phyloP scores from a whole-genome alignment of 1,139 yeast species.

The Citeromyces hawaiiensis region DNA sequence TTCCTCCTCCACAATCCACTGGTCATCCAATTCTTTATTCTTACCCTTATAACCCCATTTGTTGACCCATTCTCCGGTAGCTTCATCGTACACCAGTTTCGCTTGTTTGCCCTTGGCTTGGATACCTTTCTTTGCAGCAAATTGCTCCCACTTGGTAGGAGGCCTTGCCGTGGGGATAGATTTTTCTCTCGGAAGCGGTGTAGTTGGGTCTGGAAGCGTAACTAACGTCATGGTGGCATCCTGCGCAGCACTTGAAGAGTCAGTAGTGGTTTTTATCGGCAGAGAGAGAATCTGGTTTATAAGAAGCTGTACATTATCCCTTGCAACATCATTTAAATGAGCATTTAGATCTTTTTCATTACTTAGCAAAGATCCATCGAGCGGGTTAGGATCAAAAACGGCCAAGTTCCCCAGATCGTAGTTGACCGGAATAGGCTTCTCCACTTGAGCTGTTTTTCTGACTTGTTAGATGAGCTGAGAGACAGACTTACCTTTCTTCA shows the following conservation, averaged over 20 bases:
- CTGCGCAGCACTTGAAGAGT: slow-evolving; percentile 49
- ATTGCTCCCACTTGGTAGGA: slow-evolving; percentile 91
- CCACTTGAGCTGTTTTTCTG: slow-evolving; percentile 67
- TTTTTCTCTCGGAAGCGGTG: slow-evolving; percentile 87
- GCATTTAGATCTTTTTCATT: slow-evolving; percentile 44
- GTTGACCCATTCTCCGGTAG: slow-evolving; percentile 87
- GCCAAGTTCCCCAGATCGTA: slow-evolving; percentile 83
- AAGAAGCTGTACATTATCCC: slow-evolving; percentile 87
- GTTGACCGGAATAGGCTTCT: slow-evolving; percentile 74
- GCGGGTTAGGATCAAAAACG: slow-evolving; percentile 76
- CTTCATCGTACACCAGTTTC: slow-evolving; percentile 84
- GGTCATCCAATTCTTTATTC: slow-evolving; percentile 76
- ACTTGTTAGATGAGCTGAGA: not conserved
- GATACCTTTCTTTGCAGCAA: slow-evolving; percentile 94
- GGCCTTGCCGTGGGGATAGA: slow-evolving; percentile 88
- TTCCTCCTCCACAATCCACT: slow-evolving; percentile 94
- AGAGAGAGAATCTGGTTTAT: slow-evolving; percentile 82
- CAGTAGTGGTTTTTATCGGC: slow-evolving; percentile 79
- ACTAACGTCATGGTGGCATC: slow-evolving; percentile 72
- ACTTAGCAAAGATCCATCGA: slow-evolving; percentile 44
- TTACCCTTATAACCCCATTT: slow-evolving; percentile 97
- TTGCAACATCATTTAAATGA: slow-evolving; percentile 52
- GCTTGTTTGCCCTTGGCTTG: slow-evolving; percentile 84
- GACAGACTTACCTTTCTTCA: not conserved
- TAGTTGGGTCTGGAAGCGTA: slow-evolving; percentile 73